These are phyloP conservation scores for Puccinia polysora DNA, from an alignment of 1,284 basidiomycete genomes.

Conservation along the genomic window DNA sequence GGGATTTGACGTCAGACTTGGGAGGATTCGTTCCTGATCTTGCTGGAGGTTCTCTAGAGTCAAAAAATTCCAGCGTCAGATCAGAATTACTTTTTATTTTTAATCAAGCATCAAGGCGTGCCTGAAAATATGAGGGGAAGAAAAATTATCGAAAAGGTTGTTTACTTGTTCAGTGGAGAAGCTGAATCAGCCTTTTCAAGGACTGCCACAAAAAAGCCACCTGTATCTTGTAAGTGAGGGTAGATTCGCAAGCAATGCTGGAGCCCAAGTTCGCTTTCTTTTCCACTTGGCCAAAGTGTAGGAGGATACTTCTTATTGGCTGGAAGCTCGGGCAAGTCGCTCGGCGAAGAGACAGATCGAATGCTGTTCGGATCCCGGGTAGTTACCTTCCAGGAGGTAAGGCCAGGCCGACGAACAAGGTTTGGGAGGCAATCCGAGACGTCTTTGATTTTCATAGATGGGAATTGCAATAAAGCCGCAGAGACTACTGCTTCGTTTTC, in stretches of 20 bases:
- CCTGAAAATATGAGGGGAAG: background rate
- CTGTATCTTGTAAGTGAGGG: conserved; percentile 93
- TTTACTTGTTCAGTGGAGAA: conserved; percentile 8
- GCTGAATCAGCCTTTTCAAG: conserved; percentile 59
- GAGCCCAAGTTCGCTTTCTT: conserved; percentile 62
- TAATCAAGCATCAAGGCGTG: too few relatives aligned
- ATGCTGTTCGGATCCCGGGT: conserved; percentile 7
- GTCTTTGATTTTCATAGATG: conserved; percentile 76
- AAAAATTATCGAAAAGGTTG: background rate
- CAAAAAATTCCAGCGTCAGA: too few relatives aligned
- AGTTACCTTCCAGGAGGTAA: conserved; percentile 68
- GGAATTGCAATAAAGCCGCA: conserved; percentile 68
- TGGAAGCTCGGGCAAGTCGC: conserved; percentile 55
- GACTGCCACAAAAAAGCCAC: conserved; percentile 94
- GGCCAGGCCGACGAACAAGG: conserved; percentile 69
- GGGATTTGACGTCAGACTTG: too few relatives aligned
- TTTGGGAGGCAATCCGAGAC: conserved; percentile 67
- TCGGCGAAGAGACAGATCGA: background rate
- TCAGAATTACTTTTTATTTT: too few relatives aligned
- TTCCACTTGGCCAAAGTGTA: conserved; percentile 74
- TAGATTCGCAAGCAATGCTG: conserved; percentile 76
- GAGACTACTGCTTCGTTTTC: conserved; percentile 97
- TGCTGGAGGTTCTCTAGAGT: too few relatives aligned
- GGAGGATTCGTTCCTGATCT: too few relatives aligned
- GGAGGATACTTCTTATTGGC: conserved; percentile 62